phyloP scores from a whole-genome alignment of 139 green algal genomes.

The Ulvella scutata region DNA sequence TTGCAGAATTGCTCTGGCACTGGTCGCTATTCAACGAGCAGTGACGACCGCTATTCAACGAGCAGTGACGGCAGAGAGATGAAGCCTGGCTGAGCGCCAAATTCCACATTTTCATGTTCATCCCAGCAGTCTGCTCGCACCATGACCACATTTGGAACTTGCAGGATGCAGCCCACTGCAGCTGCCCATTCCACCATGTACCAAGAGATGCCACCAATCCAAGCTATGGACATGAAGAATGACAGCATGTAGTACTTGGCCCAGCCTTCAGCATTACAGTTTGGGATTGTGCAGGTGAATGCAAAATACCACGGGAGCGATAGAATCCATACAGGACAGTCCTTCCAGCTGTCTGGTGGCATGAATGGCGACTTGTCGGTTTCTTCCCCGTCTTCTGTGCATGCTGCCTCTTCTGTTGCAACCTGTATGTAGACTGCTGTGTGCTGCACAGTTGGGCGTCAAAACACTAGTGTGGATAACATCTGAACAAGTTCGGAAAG shows the following conservation, averaged over 20 bases:
- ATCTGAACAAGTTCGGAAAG: too few relatives aligned
- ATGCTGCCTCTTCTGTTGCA: background rate
- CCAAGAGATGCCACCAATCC: conserved; percentile 24
- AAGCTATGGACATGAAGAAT: conserved; percentile 20
- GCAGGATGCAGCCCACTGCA: conserved; percentile 19
- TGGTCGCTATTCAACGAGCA: too few relatives aligned
- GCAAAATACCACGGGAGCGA: conserved; percentile 19
- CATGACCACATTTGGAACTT: conserved; percentile 19
- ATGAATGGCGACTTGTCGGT: conserved; percentile 1
- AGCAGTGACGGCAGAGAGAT: too few relatives aligned
- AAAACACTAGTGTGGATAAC: too few relatives aligned
- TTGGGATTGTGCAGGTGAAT: conserved; percentile 16
- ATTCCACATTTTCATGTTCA: too few relatives aligned
- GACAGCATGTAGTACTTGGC: conserved; percentile 16
- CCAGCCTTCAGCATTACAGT: conserved; percentile 16
- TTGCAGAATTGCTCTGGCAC: too few relatives aligned
- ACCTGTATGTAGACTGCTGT: too few relatives aligned
- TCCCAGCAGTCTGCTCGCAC: too few relatives aligned
- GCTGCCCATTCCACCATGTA: conserved; percentile 21
- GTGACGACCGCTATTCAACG: too few relatives aligned
- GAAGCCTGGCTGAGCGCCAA: too few relatives aligned
- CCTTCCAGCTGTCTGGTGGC: background rate
- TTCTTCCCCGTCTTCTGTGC: conserved; percentile 5
- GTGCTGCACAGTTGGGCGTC: too few relatives aligned
- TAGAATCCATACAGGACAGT: conserved; percentile 12